Evolutionary conservation across 495 filamentous ascomycete species (phyloP).

Genomic region (Friedmanniomyces endolithicus): DNA sequence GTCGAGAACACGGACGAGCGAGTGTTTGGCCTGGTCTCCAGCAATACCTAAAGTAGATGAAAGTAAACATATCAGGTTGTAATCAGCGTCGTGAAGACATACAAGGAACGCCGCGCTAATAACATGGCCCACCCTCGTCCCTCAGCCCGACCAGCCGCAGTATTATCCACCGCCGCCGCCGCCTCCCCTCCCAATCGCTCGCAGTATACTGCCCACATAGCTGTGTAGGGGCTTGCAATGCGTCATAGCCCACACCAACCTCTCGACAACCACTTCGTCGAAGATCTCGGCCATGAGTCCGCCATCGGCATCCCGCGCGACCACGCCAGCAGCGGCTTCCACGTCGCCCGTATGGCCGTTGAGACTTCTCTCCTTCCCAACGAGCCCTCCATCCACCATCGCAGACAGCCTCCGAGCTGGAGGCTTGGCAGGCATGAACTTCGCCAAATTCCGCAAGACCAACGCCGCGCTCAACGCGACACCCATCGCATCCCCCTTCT

Average conservation of each 20-base stretch:
- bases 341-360: no score
- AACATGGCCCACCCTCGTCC: no score
- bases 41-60: no score
- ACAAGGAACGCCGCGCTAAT: no score
- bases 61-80: no score
- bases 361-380: no score
- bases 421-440: constrained; percentile 15
- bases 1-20: no score
- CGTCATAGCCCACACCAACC: constrained; percentile 15
- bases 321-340: not conserved
- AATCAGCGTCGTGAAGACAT: no score
- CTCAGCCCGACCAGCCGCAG: no score
- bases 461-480: constrained; percentile 74
- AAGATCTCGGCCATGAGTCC: constrained; percentile 5
- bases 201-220: constrained; percentile 9
- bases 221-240: not conserved
- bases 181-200: not conserved
- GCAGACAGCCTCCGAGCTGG: no score
- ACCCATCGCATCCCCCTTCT: constrained; percentile 66
- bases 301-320: not conserved
- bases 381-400: no score
- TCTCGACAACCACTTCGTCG: constrained; percentile 11
- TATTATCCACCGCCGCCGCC: not conserved
- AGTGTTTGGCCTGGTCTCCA: no score
- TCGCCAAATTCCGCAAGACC: constrained; percentile 77